phyloP scores from a whole-genome alignment of 2,329 filamentous ascomycete species.

The Zymoseptoria pseudotritici region DNA sequence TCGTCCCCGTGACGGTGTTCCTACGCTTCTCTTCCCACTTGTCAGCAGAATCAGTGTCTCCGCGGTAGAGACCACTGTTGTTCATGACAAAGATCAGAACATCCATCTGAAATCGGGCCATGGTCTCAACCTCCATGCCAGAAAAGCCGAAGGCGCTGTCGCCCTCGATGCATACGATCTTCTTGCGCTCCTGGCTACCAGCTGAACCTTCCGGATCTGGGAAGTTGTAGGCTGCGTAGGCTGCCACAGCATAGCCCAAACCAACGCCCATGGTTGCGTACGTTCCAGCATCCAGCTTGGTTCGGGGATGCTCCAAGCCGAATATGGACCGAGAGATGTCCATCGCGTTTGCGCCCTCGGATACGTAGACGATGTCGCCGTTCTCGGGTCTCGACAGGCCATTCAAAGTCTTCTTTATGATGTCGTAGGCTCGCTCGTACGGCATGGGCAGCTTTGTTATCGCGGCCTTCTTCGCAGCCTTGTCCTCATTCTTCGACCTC shows the following conservation, averaged over 20 bases:
- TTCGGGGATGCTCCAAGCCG: slow-evolving; percentile 46
- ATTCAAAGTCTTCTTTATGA: slow-evolving; percentile 46
- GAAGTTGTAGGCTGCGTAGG: slow-evolving; percentile 49
- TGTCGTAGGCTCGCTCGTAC: slow-evolving; percentile 45
- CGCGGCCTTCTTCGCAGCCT: slow-evolving; percentile 37
- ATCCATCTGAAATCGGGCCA: slow-evolving; percentile 48
- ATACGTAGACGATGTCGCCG: slow-evolving; percentile 48
- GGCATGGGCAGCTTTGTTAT: slow-evolving; percentile 39
- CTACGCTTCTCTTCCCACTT: slow-evolving; percentile 40
- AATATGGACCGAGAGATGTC: slow-evolving; percentile 52
- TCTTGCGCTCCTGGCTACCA: slow-evolving; percentile 35
- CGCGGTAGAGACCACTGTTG: slow-evolving; percentile 41
- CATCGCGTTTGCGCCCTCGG: slow-evolving; percentile 55
- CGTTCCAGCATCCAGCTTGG: slow-evolving; percentile 51
- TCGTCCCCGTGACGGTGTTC: slow-evolving; percentile 32
- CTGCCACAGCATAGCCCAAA: slow-evolving; percentile 50
- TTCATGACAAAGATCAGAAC: slow-evolving; percentile 34
- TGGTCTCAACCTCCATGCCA: slow-evolving; percentile 50
- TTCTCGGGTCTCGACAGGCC: slow-evolving; percentile 38
- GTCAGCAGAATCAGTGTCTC: slow-evolving; percentile 31
- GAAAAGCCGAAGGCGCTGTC: slow-evolving; percentile 52
- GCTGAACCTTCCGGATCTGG: slow-evolving; percentile 30
- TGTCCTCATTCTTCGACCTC: slow-evolving; percentile 42
- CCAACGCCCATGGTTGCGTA: slow-evolving; percentile 55
- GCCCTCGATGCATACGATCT: slow-evolving; percentile 49